These are phyloP conservation scores for Ogataea zsoltii DNA, from an alignment of 805 yeast genomes.

Conservation along the genomic window DNA sequence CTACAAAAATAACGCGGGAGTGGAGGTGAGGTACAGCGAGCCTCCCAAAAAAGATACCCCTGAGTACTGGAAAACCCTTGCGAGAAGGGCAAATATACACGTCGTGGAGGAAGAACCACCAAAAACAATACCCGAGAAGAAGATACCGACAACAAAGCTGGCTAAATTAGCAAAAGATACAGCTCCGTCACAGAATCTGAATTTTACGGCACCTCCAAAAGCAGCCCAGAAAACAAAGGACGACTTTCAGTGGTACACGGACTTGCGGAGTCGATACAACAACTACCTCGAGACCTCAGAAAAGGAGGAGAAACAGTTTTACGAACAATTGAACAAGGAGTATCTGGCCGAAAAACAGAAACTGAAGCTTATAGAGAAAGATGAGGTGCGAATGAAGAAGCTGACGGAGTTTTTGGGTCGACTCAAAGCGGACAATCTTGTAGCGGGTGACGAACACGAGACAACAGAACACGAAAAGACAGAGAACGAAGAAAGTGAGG, in stretches of 20 bases:
- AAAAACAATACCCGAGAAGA: not conserved
- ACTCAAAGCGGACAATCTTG: conserved; percentile 11
- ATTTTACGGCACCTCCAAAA: not conserved
- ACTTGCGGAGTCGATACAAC: conserved; percentile 36
- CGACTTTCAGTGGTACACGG: conserved; percentile 36
- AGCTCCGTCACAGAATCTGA: conserved; percentile 1
- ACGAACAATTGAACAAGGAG: conserved; percentile 38
- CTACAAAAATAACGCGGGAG: conserved; percentile 20
- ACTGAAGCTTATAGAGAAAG: conserved; percentile 15
- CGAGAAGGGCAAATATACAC: conserved; percentile 33
- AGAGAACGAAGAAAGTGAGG: too few species aligned
- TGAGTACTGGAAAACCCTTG: conserved; percentile 31
- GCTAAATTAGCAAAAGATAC: not conserved
- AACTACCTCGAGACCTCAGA: conserved; percentile 33
- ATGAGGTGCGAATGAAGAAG: conserved; percentile 24
- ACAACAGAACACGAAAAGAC: not conserved
- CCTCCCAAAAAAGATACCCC: conserved; percentile 13
- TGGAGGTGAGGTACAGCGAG: conserved; percentile 18
- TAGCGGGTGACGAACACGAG: not conserved
- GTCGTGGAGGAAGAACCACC: conserved; percentile 1
- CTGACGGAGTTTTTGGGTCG: conserved; percentile 14
- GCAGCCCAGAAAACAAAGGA: conserved; percentile 13
- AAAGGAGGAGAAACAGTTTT: conserved; percentile 38
- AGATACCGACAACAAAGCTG: not conserved
- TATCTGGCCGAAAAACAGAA: conserved; percentile 24